Evolutionary conservation across 2,329 filamentous ascomycete genomes (phyloP), one percentile per base, ranked within the genome.

Genomic region (Paecilomyces variotii): DNA sequence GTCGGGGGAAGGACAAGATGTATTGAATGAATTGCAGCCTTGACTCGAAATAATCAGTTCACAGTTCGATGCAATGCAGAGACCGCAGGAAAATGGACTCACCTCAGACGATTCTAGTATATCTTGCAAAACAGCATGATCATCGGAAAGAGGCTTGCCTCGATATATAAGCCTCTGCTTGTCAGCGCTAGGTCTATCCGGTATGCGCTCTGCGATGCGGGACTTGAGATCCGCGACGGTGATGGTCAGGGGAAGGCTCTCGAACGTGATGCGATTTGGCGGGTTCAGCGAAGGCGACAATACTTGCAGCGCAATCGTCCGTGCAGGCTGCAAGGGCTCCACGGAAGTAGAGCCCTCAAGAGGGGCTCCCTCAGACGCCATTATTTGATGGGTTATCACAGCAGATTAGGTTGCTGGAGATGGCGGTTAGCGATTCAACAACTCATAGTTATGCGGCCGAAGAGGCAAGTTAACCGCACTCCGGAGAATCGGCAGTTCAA

Each of bases 91-190:
- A 32, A 27, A n/a, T 45, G 39, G n/a, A 72, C 80, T 67, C 67
- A 84, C 82, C 61, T 78, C 74, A 32, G 78, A 73, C 14, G 77
- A 70, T 49, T 80, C 79, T 61, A 87, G 75, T 3, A 84, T 73
- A 35, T 77, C 73, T 30, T 72, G 70, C 57, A 87, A 69, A 0
- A 75, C 79, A 39, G 78, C 76, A 25, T 73, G 70, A 59, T 82
- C 76, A 62, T 81, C 75, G 5, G 76, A 67, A 5, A 86, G 74
- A 28, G 80, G 77, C 58, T 80, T 76, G 24, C 84, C 84, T 55
- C 78, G 73, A 63, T 84, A 85, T 24, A 87, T 84, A 59, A 87
- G 68, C 51, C 83, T 77, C 72, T 86, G 84, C 51, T 74, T 69
- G 19, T 74, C 68, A 0, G 78, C 74, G 7, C 70, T 56, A 32